A percentile compares a stretch with the other conserved stretches of the same genome.
Evolutionary conservation across 805 yeast species (phyloP).

Genomic region (Starmerella bombi): DNA sequence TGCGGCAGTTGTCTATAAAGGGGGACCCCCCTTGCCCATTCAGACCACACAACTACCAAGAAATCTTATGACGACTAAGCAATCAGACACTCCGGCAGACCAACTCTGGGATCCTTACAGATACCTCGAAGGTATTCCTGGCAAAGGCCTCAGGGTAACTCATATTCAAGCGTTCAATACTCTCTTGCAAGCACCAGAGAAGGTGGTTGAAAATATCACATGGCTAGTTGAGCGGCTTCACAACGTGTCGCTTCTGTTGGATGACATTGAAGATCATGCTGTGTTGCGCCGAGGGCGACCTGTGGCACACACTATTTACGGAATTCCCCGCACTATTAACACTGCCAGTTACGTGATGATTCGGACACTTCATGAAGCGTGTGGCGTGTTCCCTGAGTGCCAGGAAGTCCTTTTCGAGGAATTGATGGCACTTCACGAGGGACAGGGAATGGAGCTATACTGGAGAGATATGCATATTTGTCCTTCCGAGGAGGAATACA

Average conservation of each 20-base stretch:
- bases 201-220: conserved; percentile 32
- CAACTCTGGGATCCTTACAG: conserved; percentile 35
- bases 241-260: conserved; percentile 56
- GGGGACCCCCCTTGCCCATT: no score
- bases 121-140: conserved; percentile 39
- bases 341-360: conserved; percentile 76
- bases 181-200: conserved; percentile 35
- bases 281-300: conserved; percentile 60
- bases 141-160: conserved; percentile 42
- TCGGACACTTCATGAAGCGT: conserved; percentile 44
- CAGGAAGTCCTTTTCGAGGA: conserved; percentile 48
- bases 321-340: conserved; percentile 68
- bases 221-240: conserved; percentile 48
- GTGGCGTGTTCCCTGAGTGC: conserved; percentile 27
- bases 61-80: no score
- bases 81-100: no score
- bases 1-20: no score
- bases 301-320: conserved; percentile 65
- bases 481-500: conserved; percentile 52
- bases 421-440: conserved; percentile 67
- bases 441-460: conserved; percentile 78
- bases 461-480: conserved; percentile 62
- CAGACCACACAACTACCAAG: no score
- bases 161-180: conserved; percentile 42
- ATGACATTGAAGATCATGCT: conserved; percentile 79